phyloP scores from a whole-genome alignment of 2,329 filamentous ascomycete species.

The Meredithiella fracta region DNA sequence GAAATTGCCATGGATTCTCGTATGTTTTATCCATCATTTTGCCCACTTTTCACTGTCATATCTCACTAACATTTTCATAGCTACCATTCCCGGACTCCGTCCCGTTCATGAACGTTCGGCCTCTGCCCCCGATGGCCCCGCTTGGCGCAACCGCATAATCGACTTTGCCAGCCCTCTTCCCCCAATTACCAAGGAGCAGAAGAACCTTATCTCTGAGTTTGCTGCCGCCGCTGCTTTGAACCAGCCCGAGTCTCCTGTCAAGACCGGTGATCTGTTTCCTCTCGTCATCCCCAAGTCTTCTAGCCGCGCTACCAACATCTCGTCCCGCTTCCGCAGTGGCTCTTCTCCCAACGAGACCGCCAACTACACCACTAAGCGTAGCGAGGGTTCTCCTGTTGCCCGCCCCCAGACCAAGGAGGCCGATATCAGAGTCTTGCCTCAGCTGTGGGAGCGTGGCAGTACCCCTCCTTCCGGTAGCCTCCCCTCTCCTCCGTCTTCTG shows the following conservation, averaged over 20 bases:
- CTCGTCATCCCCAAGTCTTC: conserved; percentile 9
- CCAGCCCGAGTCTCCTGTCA: conserved; percentile 8
- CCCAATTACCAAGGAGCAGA: conserved; percentile 20
- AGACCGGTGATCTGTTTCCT: conserved; percentile 3
- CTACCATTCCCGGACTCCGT: conserved; percentile 50
- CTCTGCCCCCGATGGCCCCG: conserved; percentile 34
- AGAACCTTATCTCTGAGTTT: conserved; percentile 17
- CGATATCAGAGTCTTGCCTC: neutral
- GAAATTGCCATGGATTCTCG: conserved; percentile 54
- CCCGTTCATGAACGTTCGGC: conserved; percentile 47
- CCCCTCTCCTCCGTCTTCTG: neutral
- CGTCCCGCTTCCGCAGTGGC: conserved; percentile 11
- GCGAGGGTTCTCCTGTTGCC: conserved; percentile 3
- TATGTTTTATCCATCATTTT: conserved; percentile 22
- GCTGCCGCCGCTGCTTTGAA: neutral
- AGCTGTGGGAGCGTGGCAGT: conserved; percentile 1
- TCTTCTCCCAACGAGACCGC: conserved; percentile 9
- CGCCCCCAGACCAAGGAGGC: neutral
- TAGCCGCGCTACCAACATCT: neutral
- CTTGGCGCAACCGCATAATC: conserved; percentile 9
- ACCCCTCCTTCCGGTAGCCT: conserved; percentile 5
- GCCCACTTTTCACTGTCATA: too few relatives aligned
- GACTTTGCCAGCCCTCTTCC: conserved; percentile 10
- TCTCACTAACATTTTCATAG: conserved; percentile 24
- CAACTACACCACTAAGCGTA: conserved; percentile 1